Percentiles rank a stretch among this genome's conserved stretches.
phyloP scores from a whole-genome alignment of 1,139 yeast species.

The Saccharomycopsis crataegensis region DNA sequence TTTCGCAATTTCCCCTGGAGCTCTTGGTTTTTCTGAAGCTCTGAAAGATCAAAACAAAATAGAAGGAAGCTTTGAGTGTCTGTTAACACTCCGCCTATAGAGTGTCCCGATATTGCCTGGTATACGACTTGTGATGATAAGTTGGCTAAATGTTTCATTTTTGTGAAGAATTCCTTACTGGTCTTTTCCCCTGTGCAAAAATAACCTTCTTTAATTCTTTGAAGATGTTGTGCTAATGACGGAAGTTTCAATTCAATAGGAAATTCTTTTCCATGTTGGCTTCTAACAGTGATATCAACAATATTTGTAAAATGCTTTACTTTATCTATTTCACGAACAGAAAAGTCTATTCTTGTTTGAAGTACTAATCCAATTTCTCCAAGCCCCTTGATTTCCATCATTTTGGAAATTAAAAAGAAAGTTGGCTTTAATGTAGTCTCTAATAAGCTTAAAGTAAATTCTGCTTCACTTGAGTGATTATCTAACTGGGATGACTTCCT shows the following conservation, averaged over 20 bases:
- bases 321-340: background rate
- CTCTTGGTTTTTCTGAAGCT: background rate
- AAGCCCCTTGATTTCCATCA: background rate
- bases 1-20: background rate
- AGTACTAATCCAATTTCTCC: background rate
- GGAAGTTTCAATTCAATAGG: background rate
- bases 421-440: background rate
- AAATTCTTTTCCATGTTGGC: background rate
- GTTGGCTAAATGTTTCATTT: background rate
- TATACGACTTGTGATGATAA: background rate
- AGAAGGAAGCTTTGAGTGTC: background rate
- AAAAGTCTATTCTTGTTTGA: background rate
- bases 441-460: background rate
- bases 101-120: background rate
- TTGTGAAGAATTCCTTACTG: background rate
- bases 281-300: background rate
- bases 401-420: background rate
- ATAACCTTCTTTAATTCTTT: background rate
- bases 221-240: background rate
- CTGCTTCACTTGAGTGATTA: background rate
- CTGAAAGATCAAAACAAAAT: background rate
- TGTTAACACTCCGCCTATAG: background rate
- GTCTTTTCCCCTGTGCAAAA: background rate
- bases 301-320: background rate
- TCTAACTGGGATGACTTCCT: background rate